Evolutionary conservation across 1,284 basidiomycete genomes (phyloP), one percentile per base, ranked within the genome.

Genomic region (Limonomyces culmigenus): DNA sequence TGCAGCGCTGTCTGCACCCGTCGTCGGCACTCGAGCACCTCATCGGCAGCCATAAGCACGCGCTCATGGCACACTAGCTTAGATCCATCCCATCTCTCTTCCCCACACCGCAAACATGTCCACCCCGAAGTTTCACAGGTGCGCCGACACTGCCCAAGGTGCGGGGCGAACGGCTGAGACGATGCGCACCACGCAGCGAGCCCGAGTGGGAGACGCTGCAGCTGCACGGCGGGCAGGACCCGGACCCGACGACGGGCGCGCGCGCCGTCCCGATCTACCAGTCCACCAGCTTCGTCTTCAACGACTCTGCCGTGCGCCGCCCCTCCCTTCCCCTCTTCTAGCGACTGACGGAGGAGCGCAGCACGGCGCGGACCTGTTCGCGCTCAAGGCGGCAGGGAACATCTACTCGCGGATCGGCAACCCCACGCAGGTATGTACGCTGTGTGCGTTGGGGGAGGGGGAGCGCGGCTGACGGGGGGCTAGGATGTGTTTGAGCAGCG

Each of bases 301-400:
- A 86, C 48, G 59, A 81, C 50, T 27, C 25, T n/a, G 25, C n/a
- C n/a, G n/a, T n/a, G n/a, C n/a, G n/a, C n/a, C n/a, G n/a, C 35
- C 34, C 23, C 31, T 33, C 15, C 29, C 15, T 25, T 34, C n/a
- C n/a, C 14, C 29, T 5, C 44, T n/a, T n/a, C n/a, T n/a, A n/a
- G n/a, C n/a, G n/a, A n/a, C n/a, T n/a, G n/a, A n/a, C n/a, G n/a
- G n/a, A n/a, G n/a, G n/a, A n/a, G n/a, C 78, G n/a, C 19, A 83
- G 73, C 86, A 92, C 46, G 87, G 65, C 5, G 84, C 85, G 16
- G 78, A 87, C 50, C 65, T 92, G 33, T 91, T 88, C 52, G 79
- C 71, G 14, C 55, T 89, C 42, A 73, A 72, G 46, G 59, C 71
- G 8, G 57, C 69, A 19, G 84, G 83, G 11, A 73, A 84, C 55